A percentile compares a stretch with the other conserved stretches of the same genome.
These are phyloP conservation scores for Trichoderma gamsii DNA, from an alignment of 495 filamentous ascomycete genomes.

Conservation along the genomic window DNA sequence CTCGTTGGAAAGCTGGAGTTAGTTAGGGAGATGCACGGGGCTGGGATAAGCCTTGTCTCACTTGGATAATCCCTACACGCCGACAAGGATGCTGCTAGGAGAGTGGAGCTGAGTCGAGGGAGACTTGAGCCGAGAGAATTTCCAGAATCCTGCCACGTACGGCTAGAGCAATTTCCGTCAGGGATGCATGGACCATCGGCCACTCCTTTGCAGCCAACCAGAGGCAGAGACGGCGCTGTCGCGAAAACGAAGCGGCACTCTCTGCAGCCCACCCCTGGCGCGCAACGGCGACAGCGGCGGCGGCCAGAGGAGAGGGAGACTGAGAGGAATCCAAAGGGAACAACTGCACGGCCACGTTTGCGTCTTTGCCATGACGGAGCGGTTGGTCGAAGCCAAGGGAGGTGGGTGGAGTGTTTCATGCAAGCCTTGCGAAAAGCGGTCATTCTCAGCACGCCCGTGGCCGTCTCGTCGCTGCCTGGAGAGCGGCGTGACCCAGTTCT, in stretches of 20 bases:
- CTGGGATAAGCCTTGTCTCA: background rate
- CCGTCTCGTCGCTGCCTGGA: conserved; percentile 8
- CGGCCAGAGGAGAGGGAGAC: background rate
- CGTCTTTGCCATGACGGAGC: background rate
- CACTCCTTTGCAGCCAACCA: conserved; percentile 16
- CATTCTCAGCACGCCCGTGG: background rate
- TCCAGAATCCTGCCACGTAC: conserved; percentile 15
- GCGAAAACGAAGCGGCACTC: background rate
- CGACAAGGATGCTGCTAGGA: background rate
- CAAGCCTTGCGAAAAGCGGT: conserved; percentile 12
- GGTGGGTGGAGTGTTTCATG: conserved; percentile 12
- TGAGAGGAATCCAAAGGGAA: background rate
- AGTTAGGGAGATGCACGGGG: conserved; percentile 11
- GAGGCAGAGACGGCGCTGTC: background rate
- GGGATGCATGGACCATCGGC: conserved; percentile 16
- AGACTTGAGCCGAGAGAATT: conserved; percentile 8
- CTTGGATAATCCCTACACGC: background rate
- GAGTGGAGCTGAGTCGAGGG: conserved; percentile 7
- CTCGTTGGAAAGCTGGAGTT: conserved; percentile 1
- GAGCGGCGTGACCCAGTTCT: conserved; percentile 11
- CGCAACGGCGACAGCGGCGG: conserved; percentile 6
- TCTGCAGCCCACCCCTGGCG: background rate
- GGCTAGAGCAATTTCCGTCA: conserved; percentile 16
- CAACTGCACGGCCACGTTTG: conserved; percentile 5
- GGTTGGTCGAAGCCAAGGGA: background rate